Base-by-base conservation (phyloP, 192 early-diverging fungal species). In the Mortierella alpina region DNA sequence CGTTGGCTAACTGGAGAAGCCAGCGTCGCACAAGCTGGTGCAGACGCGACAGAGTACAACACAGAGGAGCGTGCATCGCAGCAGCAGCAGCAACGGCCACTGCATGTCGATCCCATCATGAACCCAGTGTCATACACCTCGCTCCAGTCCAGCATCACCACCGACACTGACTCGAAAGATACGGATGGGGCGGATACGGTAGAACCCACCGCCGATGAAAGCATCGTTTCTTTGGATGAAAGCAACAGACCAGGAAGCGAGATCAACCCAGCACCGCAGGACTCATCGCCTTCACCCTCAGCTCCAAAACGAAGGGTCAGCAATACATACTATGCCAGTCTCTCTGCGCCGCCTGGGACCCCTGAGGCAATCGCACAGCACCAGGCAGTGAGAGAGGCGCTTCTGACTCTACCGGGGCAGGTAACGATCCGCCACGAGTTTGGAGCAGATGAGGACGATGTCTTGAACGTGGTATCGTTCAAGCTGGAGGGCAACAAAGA, bases 381-480 rank as follows among this genome's bases (percentile, higher is more conserved):
- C 41, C 0, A 4, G 31, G 56, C 50, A 4, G 63, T 79, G 20
- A 15, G 45, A 6, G 41, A 45, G 12, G 75, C 75, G 4, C 13
- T 79, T 7, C 3, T 46, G 45, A 7, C 23, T 6, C 50, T 79
- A 7, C 75, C 75, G 12, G 63, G 75, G 3, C 63, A 44, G 14
- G 63, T 79, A 2, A 62, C 46, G 47, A 79, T 71, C 45, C 63
- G 75, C 18, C 75, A 79, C 22, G 75, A 66, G 46, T 70, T 79
- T 79, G 75, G 75, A 2, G 66, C 42, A 42, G 75, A 91, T 46
- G 82, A 83, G 53, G 85, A 82, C 39, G 70, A 84, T 55, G 71
- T 78, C 14, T 65, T 88, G 67, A 88, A 88, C 60, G 86, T 85
- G 17, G 75, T 88, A 5, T 88, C 86, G 10, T 69, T 88, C 41